Evolutionary conservation across 768 basidiomycete genomes (phyloP).

Genomic region (Trametes sanguinea): DNA sequence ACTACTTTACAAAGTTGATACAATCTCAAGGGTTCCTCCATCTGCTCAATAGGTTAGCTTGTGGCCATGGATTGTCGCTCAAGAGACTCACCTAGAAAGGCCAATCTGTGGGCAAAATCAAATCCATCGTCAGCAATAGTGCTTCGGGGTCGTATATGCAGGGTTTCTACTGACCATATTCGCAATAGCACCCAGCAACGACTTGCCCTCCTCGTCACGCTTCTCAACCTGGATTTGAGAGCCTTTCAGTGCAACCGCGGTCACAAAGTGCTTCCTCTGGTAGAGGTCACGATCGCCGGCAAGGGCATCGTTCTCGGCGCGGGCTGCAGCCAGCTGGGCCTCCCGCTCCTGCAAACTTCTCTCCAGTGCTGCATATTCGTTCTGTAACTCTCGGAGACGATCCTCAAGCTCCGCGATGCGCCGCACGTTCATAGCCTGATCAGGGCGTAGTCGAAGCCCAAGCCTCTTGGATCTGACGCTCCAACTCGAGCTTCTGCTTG

Average conservation of each 20-base stretch:
- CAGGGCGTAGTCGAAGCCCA: not conserved
- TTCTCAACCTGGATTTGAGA: not conserved
- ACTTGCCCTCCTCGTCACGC: not conserved
- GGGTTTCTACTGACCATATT: not conserved
- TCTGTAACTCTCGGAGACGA: not conserved
- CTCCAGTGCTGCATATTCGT: not conserved
- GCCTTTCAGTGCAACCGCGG: constrained; percentile 7
- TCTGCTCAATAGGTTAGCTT: too few relatives aligned
- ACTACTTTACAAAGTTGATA: too few relatives aligned
- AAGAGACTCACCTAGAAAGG: not conserved
- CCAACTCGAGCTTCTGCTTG: not conserved
- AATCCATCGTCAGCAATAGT: not conserved
- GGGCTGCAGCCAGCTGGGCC: not conserved
- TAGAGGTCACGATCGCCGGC: constrained; percentile 1
- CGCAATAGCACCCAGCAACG: not conserved
- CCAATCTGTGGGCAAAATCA: not conserved
- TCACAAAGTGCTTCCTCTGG: constrained; percentile 4
- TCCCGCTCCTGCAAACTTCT: not conserved
- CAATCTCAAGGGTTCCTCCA: too few relatives aligned
- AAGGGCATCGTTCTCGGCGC: not conserved
- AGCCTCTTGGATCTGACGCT: not conserved
- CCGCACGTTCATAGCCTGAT: not conserved
- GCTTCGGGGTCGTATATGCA: not conserved
- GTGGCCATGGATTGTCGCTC: too few relatives aligned
- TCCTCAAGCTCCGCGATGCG: not conserved